phyloP scores from a whole-genome alignment of 257 asterid species.

The Solanum gandarillasii region DNA sequence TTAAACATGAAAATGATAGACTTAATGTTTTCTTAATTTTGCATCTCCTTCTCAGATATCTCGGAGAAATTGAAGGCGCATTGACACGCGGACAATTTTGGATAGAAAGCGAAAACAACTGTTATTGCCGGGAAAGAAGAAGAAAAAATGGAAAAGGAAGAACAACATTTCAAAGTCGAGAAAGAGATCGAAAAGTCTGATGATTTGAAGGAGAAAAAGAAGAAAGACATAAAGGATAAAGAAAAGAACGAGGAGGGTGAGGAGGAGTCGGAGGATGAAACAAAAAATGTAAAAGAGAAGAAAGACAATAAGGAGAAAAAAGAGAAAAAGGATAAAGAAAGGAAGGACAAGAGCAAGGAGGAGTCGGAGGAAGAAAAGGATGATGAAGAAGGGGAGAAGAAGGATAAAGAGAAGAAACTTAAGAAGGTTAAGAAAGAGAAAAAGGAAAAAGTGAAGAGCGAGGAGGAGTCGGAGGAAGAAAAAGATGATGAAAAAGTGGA shows the following conservation, averaged over 20 bases:
- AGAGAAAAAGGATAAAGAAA: background rate
- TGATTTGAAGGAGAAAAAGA: background rate
- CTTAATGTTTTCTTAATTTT: background rate
- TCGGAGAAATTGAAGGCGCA: background rate
- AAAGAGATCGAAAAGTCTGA: background rate
- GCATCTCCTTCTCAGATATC: background rate
- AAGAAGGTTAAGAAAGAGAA: constrained; percentile 2
- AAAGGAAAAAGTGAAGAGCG: background rate
- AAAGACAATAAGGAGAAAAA: background rate
- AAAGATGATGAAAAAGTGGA: background rate
- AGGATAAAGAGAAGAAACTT: background rate
- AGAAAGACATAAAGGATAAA: background rate
- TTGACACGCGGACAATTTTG: background rate
- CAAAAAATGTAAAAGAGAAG: background rate
- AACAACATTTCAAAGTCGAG: background rate
- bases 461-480: background rate
- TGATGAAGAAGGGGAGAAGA: background rate
- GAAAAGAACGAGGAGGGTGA: background rate
- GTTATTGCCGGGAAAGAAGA: background rate
- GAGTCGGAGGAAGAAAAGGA: constrained; percentile 4
- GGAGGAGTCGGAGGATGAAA: background rate
- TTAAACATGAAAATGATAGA: background rate
- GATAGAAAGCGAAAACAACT: background rate
- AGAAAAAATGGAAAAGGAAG: background rate
- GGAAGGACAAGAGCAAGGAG: background rate